These are phyloP conservation scores for Claviceps cyperi DNA, from an alignment of 2,329 filamentous ascomycete species.

Conservation along the genomic window DNA sequence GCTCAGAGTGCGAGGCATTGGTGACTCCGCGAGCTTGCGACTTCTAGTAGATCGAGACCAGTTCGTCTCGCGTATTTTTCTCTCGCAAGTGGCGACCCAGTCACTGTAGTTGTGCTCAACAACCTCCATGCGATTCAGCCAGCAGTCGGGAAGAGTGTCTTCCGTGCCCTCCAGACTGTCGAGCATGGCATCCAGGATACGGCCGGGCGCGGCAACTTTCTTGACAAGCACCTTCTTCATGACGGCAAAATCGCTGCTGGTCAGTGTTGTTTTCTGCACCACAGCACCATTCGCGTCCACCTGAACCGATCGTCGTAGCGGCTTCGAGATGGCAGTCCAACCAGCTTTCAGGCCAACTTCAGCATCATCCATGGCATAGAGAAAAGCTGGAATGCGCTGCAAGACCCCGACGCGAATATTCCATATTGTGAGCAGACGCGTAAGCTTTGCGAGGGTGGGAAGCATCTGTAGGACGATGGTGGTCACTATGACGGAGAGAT, in stretches of 20 bases:
- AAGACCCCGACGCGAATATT: conserved; percentile 61
- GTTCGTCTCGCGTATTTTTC: conserved; percentile 55
- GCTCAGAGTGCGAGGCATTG: neutral
- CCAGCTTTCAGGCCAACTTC: conserved; percentile 50
- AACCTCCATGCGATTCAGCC: conserved; percentile 75
- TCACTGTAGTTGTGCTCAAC: conserved; percentile 64
- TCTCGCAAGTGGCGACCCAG: conserved; percentile 70
- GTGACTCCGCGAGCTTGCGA: neutral
- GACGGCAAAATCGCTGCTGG: conserved; percentile 35
- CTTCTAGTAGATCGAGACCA: conserved; percentile 15
- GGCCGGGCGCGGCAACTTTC: conserved; percentile 56
- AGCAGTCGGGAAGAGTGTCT: conserved; percentile 72
- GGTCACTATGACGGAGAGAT: conserved; percentile 80
- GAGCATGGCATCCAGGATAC: conserved; percentile 68
- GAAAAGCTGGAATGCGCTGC: conserved; percentile 53
- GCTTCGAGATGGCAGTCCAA: conserved; percentile 44
- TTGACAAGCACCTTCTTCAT: conserved; percentile 50
- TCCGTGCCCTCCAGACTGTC: conserved; percentile 71
- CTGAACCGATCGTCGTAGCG: conserved; percentile 10
- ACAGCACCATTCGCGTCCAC: conserved; percentile 7
- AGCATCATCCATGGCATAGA: conserved; percentile 51
- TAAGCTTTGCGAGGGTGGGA: conserved; percentile 63
- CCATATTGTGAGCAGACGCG: conserved; percentile 64
- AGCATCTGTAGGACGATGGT: conserved; percentile 82
- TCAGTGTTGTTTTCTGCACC: conserved; percentile 16